phyloP scores from a whole-genome alignment of 495 filamentous ascomycete species.

The Talaromyces thailandensis region DNA sequence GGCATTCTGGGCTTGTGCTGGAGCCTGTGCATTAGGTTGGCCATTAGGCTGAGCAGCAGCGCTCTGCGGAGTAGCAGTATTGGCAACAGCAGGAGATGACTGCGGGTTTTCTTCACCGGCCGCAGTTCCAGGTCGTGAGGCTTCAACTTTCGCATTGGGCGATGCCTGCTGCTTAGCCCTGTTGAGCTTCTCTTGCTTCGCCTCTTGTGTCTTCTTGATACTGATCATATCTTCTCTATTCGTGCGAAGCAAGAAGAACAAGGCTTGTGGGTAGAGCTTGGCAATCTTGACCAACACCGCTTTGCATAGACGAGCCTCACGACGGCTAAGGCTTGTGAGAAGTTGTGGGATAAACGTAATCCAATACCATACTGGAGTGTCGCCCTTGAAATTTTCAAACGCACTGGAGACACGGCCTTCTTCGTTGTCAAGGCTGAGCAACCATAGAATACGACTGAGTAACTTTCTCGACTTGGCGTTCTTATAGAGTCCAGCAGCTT shows the following conservation, averaged over 20 bases:
- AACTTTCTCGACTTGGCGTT: constrained; percentile 93
- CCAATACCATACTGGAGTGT: constrained; percentile 98
- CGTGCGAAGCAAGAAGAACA: constrained; percentile 90
- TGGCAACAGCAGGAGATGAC: constrained; percentile 21
- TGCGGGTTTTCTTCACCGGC: constrained; percentile 35
- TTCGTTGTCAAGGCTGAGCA: constrained; percentile 86
- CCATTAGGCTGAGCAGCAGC: constrained; percentile 21
- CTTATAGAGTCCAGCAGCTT: constrained; percentile 93
- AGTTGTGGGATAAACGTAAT: constrained; percentile 98
- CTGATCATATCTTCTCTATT: constrained; percentile 88
- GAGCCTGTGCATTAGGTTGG: constrained; percentile 23
- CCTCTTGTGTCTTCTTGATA: constrained; percentile 82
- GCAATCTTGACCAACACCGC: constrained; percentile 84
- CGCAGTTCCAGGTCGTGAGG: constrained; percentile 36
- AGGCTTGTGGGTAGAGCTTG: constrained; percentile 84
- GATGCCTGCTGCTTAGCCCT: constrained; percentile 37
- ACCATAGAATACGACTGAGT: constrained; percentile 91
- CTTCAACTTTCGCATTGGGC: constrained; percentile 35
- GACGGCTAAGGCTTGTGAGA: constrained; percentile 76
- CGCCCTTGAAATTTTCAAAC: constrained; percentile 91
- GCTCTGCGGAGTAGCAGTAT: constrained; percentile 15
- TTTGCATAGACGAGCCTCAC: constrained; percentile 80
- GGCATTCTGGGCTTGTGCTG: constrained; percentile 6
- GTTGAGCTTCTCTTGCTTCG: constrained; percentile 58
- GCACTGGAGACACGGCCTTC: constrained; percentile 69